Evolutionary conservation across 257 asterid genomes (phyloP), one percentile per base, ranked within the genome.

Genomic region (Dorcoceras hygrometricum): DNA sequence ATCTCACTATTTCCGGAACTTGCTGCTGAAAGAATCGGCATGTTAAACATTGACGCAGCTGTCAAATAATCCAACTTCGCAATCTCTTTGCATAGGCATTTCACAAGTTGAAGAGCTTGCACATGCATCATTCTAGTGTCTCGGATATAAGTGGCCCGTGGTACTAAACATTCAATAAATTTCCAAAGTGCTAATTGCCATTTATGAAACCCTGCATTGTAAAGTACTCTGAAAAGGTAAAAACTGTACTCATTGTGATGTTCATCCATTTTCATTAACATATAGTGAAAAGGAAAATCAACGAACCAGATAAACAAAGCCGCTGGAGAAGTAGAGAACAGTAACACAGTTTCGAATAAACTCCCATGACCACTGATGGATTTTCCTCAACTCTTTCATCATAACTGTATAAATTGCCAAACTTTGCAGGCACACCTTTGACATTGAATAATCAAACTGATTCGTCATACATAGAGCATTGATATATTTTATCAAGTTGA

Each of bases 1-100:
- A 80, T 68, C 65, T 74, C 85, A 65, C 69, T 68, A 16, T 62
- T 80, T 53, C 85, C 85, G 55, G 34, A 26, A 64, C 76, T 65
- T 56, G 82, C 80, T 2, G 79, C 79, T 39, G 60, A 56, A n/a
- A 80, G 58, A 29, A 80, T 50, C 51, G 85, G 78, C 31, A 24
- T 29, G 27, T 57, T 69, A 67, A 78, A 78, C 66, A 78, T 71
- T 23, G 83, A 69, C 8, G 67, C 60, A 67, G 81, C 77, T 62
- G 73, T 71, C 46, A 71, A 46, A 46, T 67, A 68, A 64, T 80
- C 77, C 63, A 59, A 50, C 19, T 55, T 62, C n/a, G 60, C 65
- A 27, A 80, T 75, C 69, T 56, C 76, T 27, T 39, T 53, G 69
- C 85, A 80, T 69, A 80, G 32, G 71, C 39, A 20, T 61, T 75